Percentiles rank a stretch among this genome's conserved stretches.
These are phyloP conservation scores for Spiraea crenata DNA, from an alignment of 331 rosid species.

Conservation along the genomic window DNA sequence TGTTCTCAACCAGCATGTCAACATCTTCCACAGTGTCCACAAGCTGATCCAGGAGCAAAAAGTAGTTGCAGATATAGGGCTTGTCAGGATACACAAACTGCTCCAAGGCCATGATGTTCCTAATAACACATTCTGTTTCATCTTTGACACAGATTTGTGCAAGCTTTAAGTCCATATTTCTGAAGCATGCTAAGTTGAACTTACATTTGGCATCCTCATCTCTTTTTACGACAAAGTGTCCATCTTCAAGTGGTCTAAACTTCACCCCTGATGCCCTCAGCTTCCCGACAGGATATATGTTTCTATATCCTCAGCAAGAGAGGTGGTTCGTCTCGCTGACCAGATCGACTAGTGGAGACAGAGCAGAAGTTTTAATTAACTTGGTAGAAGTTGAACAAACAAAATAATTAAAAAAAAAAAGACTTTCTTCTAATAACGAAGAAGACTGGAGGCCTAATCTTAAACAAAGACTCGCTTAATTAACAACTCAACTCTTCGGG, in stretches of 20 bases:
- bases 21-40: slow-evolving; percentile 18
- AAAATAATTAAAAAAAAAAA: no score
- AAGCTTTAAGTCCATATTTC: slow-evolving; percentile 20
- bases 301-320: background rate
- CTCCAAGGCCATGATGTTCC: slow-evolving; percentile 47
- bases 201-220: background rate
- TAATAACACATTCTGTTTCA: slow-evolving; percentile 28
- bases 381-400: no score
- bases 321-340: no score
- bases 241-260: slow-evolving; percentile 9
- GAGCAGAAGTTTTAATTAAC: no score
- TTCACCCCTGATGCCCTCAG: slow-evolving; percentile 26
- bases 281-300: slow-evolving; percentile 5
- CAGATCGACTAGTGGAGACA: no score
- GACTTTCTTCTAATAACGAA: no score
- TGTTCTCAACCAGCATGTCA: slow-evolving; percentile 1
- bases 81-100: slow-evolving; percentile 13
- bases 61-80: slow-evolving; percentile 37
- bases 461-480: no score
- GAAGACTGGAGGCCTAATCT: no score
- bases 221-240: background rate
- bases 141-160: slow-evolving; percentile 32
- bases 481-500: no score
- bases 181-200: slow-evolving; percentile 1
- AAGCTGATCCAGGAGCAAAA: slow-evolving; percentile 35